Base-by-base conservation (phyloP, 305 asterid genomes). In the Petunia hybrid region DNA sequence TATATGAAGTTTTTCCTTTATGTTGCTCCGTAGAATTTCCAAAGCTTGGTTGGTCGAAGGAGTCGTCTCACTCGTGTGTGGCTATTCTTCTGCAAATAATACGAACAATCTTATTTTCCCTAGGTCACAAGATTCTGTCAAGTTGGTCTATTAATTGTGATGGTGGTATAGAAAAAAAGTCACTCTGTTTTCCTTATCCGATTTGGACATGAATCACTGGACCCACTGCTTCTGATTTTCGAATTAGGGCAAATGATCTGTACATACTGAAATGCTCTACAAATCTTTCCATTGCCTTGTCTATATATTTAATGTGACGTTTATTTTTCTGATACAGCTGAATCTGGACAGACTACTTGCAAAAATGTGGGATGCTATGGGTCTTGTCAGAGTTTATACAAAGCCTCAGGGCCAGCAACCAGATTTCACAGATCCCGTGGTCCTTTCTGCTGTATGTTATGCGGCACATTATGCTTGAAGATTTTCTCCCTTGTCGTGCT, bases 381-480 rank as follows among this genome's bases (percentile, higher is more conserved):
- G 98, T 73, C 98, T 96, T 67, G 99, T 94, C 84, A 90, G 98
- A 88, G 89, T 94, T 77, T 96, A 96, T 61, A 93, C 99, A 42
- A 96, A 96, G 82, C 99, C 99, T 80, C 99, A 96, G 85, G 99
- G 99, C 85, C 98, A 96, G 88, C 99, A 96, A 86, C 99, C 99
- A 8, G 99, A 96, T 87, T 96, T 96, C 81, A 35, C 91, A 6
- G 99, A 96, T 42, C 99, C 98, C 5, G 98, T 95, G 64, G 99
- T 96, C 82, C 99, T 96, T 83, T 96, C 98, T 69, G 85, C 91
- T 79, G 99, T 96, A 90, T 86, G 99, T 88, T 31, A 13, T 70
- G 13, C 65, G 39, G 5, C 39, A 40, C 75, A 59, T 60, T 66
- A 56, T 48, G 16, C 61, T 70, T 46, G 42, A 70, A 46, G 5